Conservation (phyloP, 345 rosid genomes). For the Tarenaya hassleriana region DNA sequence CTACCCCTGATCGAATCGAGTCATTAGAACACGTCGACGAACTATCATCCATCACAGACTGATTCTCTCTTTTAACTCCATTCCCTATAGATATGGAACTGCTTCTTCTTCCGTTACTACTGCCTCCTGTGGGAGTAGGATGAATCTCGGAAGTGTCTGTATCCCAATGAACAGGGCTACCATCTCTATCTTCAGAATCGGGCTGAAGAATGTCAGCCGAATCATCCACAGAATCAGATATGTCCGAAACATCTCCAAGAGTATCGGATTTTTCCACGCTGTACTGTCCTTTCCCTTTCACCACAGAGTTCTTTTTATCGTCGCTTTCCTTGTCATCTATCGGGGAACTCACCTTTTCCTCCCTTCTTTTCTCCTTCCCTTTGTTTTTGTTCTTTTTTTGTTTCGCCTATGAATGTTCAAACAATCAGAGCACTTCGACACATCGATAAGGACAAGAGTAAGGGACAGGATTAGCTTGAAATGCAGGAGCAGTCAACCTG, state of each 20-base stretch:
- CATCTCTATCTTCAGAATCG: constrained; percentile 79
- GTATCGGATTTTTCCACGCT: constrained; percentile 50
- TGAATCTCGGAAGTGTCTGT: constrained; percentile 60
- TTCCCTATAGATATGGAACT: constrained; percentile 29
- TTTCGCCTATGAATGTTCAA: constrained; percentile 46
- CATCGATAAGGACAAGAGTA: neutral
- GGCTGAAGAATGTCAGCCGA: constrained; percentile 48
- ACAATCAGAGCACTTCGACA: constrained; percentile 13
- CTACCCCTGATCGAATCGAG: constrained; percentile 56
- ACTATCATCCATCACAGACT: constrained; percentile 64
- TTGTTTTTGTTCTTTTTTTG: constrained; percentile 76
- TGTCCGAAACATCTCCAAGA: constrained; percentile 60
- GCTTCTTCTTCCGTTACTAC: constrained; percentile 38
- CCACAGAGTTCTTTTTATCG: constrained; percentile 38
- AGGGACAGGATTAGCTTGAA: neutral
- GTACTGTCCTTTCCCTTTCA: constrained; percentile 35
- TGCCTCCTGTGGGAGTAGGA: constrained; percentile 44
- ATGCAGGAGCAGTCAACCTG: no score
- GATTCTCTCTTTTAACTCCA: constrained; percentile 47
- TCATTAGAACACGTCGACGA: constrained; percentile 87
- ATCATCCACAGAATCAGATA: constrained; percentile 68
- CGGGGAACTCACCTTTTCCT: constrained; percentile 37
- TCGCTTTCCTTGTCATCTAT: constrained; percentile 29
- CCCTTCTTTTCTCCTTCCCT: constrained; percentile 74
- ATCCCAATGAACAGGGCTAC: constrained; percentile 73